Evolutionary conservation across 768 basidiomycete genomes (phyloP), one percentile per base, ranked within the genome.

Genomic region (Lentinula aciculospora): DNA sequence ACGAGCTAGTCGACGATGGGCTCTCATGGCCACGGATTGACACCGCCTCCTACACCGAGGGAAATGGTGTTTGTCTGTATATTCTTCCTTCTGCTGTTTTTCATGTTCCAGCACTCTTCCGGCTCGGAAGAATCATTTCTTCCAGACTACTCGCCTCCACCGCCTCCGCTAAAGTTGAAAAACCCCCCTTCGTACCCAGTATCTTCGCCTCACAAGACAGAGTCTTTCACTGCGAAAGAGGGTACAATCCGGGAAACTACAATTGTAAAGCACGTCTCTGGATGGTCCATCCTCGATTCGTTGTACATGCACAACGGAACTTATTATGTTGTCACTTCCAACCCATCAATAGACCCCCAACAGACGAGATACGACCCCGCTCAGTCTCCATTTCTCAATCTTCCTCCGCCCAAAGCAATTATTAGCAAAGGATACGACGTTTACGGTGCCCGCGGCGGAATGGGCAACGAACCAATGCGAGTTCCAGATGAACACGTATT

Each of bases 211-310:
- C 37, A 29, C 37, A 37, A 53, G 27, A 51, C 61, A 5, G 23
- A 51, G 54, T 61, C 57, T 36, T 49, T 53, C 53, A 61, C 40
- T 46, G 36, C 44, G 31, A 56, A 44, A 61, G 45, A 13, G 29
- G 15, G 29, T 48, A 49, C 13, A 47, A 71, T 86, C 4, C 85
- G 85, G 1, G 66, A 77, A 44, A 92, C 94, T 4, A 78, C 79
- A 50, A 74, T 94, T 2, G 71, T 93, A 2, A 79, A 85, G 5
- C 92, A 95, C 71, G 86, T 79, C 6, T 86, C 89, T 68, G 91
- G 91, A 88, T 97, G 92, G 94, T 92, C 93, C 1, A 84, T 94
- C 53, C 86, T 94, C 60, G 91, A 94, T 72, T 82, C 80, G 57
- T 77, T 96, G 9, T 96, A 91, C 67, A 71, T 93, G 57, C 74